phyloP scores from a whole-genome alignment of 352 stramenopile species.

The Globisporangium alternatum region DNA sequence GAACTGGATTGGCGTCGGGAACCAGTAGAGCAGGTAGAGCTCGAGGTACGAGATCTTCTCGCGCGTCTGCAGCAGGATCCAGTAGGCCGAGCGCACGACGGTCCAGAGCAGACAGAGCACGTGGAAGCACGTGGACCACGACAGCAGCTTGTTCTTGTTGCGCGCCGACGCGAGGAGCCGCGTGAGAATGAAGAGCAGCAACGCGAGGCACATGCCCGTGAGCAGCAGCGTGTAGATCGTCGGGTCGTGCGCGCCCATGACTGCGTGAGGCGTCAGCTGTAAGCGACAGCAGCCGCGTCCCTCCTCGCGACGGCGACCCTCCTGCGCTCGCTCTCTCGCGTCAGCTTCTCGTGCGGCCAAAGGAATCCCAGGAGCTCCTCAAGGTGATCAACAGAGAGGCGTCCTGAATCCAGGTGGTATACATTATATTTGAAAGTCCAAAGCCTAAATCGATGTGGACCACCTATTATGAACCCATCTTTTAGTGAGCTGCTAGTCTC shows the following conservation, averaged over 20 bases:
- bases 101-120: constrained; percentile 80
- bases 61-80: constrained; percentile 78
- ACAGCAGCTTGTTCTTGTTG: constrained; percentile 83
- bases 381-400: neutral
- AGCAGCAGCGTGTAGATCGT: constrained; percentile 78
- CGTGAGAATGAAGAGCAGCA: constrained; percentile 73
- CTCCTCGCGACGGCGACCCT: neutral
- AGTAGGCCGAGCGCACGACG: constrained; percentile 75
- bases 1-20: constrained; percentile 84
- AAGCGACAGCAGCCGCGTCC: neutral
- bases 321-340: neutral
- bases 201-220: constrained; percentile 66
- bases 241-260: constrained; percentile 40
- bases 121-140: constrained; percentile 84
- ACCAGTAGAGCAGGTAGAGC: constrained; percentile 87
- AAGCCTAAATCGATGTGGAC: neutral
- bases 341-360: neutral
- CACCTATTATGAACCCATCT: constrained; percentile 11
- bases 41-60: constrained; percentile 74
- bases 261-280: neutral
- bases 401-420: neutral
- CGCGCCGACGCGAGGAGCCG: constrained; percentile 60
- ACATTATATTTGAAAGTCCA: constrained; percentile 5
- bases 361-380: neutral
- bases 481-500: neutral